Percentiles rank a stretch among this genome's conserved stretches.
phyloP scores from a whole-genome alignment of 176 grass and related monocot genomes.

The Otatea glauca region DNA sequence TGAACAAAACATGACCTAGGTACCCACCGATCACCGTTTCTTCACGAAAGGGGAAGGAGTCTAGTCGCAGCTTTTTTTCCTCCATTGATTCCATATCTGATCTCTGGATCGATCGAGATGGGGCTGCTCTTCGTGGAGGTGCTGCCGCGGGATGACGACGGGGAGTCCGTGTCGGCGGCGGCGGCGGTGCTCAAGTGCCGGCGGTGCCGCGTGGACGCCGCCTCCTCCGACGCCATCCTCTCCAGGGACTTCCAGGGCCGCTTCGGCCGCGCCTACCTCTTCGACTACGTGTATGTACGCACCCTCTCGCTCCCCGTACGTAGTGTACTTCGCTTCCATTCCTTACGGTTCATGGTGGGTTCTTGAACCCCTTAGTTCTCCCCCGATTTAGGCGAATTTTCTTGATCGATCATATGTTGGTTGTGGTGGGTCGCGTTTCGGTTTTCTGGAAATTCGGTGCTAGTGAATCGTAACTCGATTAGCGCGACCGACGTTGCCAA shows the following conservation, averaged over 20 bases:
- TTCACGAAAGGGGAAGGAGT: too few relatives aligned
- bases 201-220: slow-evolving; percentile 41
- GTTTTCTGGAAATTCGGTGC: not conserved
- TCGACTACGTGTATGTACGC: slow-evolving; percentile 38
- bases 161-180: not conserved
- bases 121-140: slow-evolving; percentile 43
- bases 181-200: slow-evolving; percentile 43
- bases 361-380: not conserved
- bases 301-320: not conserved
- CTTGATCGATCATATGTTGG: not conserved
- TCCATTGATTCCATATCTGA: not conserved
- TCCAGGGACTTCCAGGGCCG: slow-evolving; percentile 34
- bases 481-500: not conserved
- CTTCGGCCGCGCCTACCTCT: slow-evolving; percentile 43
- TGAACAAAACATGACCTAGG: too few relatives aligned
- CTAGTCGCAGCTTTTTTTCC: too few relatives aligned
- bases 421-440: not conserved
- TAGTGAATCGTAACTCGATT: not conserved
- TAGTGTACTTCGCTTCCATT: not conserved
- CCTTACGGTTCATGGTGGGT: not conserved
- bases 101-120: not conserved
- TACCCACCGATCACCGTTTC: not conserved
- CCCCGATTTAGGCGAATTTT: not conserved
- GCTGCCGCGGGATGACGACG: slow-evolving; percentile 8
- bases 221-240: slow-evolving; percentile 32